Evolutionary conservation across 2,329 filamentous ascomycete genomes (phyloP).

Genomic region (Trematosphaeria pertusa): DNA sequence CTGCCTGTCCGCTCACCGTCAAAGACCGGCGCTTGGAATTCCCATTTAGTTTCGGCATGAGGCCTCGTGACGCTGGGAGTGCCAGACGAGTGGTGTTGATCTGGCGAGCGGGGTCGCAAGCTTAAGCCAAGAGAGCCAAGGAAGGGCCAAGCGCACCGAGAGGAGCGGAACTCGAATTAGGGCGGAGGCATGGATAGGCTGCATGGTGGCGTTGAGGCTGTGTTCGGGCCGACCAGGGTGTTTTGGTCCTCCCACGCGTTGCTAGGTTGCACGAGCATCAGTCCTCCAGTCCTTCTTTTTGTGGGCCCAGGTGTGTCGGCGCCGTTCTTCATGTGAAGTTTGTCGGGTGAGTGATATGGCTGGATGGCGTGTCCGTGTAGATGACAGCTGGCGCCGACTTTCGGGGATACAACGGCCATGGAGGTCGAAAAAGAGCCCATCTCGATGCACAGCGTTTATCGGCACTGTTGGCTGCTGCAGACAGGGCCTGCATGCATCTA

Average conservation of each 20-base stretch:
- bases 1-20: background rate
- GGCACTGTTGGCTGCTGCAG: too few species aligned
- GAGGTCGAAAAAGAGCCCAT: background rate
- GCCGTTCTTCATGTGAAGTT: too few species aligned
- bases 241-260: constrained; percentile 9
- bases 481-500: constrained; percentile 2
- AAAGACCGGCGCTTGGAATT: background rate
- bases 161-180: constrained; percentile 27
- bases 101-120: constrained; percentile 25
- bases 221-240: constrained; percentile 24
- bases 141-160: constrained; percentile 15
- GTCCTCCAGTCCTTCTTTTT: too few species aligned
- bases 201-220: constrained; percentile 44
- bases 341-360: constrained; percentile 14
- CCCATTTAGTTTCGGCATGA: constrained; percentile 11
- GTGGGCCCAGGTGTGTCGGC: too few species aligned
- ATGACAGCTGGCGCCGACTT: constrained; percentile 2
- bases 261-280: constrained; percentile 23
- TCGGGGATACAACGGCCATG: constrained; percentile 1
- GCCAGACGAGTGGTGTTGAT: constrained; percentile 9
- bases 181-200: constrained; percentile 17
- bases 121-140: constrained; percentile 21
- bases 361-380: constrained; percentile 13
- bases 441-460: background rate
- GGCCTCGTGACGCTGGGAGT: constrained; percentile 17